These are phyloP conservation scores for Lathyrus tuberosus DNA, from an alignment of 306 rosid species.

Conservation along the genomic window DNA sequence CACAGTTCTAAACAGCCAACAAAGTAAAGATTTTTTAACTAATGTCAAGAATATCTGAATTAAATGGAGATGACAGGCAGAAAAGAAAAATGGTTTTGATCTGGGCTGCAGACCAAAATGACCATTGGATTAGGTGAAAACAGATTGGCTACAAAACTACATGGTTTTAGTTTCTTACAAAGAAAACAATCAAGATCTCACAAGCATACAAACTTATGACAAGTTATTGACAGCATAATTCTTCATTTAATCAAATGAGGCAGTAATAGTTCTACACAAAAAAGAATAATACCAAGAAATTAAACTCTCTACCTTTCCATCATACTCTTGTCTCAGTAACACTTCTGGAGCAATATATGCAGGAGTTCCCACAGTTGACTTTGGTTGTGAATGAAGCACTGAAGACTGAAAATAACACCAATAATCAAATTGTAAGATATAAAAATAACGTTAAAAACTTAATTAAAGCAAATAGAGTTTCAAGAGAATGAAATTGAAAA, in stretches of 20 bases:
- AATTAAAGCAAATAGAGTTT: not conserved
- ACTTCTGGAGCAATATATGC: conserved; percentile 99
- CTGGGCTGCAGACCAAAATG: conserved; percentile 22
- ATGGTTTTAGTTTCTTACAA: conserved; percentile 11
- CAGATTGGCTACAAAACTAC: conserved; percentile 15
- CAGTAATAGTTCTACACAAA: conserved; percentile 7
- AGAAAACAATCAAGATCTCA: conserved; percentile 3
- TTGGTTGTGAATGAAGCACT: conserved; percentile 95
- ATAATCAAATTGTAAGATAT: conserved; percentile 19
- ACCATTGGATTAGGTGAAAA: conserved; percentile 4
- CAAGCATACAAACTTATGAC: not conserved
- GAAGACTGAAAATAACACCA: conserved; percentile 67
- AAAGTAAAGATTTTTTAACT: not conserved
- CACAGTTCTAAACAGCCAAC: not conserved
- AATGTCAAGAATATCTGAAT: conserved; percentile 25
- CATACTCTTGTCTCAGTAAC: conserved; percentile 80
- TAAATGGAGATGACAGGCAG: conserved; percentile 8
- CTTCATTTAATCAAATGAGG: conserved; percentile 23
- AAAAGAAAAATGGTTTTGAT: not conserved
- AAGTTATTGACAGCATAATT: conserved; percentile 12
- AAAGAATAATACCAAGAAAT: conserved; percentile 27
- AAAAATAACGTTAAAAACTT: not conserved
- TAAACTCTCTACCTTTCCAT: conserved; percentile 75
- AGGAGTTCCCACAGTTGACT: conserved; percentile 95
- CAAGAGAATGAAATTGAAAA: conserved; percentile 11